Conservation (phyloP, 208 protist species). For the Trypanosomatidae sp. region DNA sequence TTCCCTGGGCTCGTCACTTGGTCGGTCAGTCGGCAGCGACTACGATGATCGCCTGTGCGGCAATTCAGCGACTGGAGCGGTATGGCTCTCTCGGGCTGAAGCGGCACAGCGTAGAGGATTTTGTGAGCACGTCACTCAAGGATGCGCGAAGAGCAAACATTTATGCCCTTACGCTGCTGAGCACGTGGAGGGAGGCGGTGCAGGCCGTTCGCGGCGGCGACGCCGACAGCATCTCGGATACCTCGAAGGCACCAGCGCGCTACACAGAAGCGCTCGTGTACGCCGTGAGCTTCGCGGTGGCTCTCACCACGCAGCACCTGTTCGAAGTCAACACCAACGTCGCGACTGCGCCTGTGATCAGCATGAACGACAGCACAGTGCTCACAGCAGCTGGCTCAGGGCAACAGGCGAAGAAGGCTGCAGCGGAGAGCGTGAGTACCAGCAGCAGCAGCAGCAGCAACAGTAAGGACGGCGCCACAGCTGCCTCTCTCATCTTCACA, state of each 20-base stretch:
- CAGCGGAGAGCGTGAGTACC: neutral
- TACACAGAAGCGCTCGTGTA: constrained; percentile 77
- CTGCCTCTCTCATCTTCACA: constrained; percentile 1
- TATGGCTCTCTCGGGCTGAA: constrained; percentile 85
- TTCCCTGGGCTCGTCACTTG: neutral
- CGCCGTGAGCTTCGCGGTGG: constrained; percentile 70
- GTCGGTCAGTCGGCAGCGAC: neutral
- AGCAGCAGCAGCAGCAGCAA: neutral
- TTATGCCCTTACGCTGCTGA: constrained; percentile 80
- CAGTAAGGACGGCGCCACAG: neutral
- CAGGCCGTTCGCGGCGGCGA: constrained; percentile 23
- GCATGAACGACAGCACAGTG: neutral
- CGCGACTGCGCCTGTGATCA: constrained; percentile 1
- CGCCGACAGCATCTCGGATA: neutral
- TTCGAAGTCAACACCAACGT: constrained; percentile 1
- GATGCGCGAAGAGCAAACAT: constrained; percentile 71
- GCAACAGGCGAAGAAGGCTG: constrained; percentile 4
- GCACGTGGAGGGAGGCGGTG: constrained; percentile 64
- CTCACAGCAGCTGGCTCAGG: constrained; percentile 6
- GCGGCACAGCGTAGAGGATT: constrained; percentile 68
- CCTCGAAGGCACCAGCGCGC: constrained; percentile 14
- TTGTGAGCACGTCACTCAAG: constrained; percentile 67
- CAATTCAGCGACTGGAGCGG: constrained; percentile 87
- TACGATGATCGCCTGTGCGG: constrained; percentile 77
- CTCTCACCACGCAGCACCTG: constrained; percentile 60